Percentiles rank a stretch among this genome's conserved stretches.
Evolutionary conservation across 768 basidiomycete species (phyloP).

Genomic region (Amanita subjunquillea): DNA sequence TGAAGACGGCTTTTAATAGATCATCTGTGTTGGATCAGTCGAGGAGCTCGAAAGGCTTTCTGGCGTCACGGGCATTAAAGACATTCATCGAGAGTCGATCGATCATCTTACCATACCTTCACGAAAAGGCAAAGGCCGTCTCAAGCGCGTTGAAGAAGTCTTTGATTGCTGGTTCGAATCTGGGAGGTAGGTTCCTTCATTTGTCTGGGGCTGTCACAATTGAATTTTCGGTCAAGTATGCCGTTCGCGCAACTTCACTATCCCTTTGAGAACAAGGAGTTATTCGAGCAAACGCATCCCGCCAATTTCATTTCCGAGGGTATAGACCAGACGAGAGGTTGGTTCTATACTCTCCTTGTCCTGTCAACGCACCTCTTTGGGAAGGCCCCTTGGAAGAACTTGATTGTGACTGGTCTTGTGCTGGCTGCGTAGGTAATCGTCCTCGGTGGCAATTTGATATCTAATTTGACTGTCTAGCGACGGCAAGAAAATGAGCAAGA

Average conservation of each 20-base stretch:
- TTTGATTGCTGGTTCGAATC: conserved; percentile 99
- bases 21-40: conserved; percentile 82
- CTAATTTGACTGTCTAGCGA: conserved; percentile 39
- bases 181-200: conserved; percentile 57
- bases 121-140: conserved; percentile 69
- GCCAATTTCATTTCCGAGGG: conserved; percentile 98
- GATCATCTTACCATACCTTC: conserved; percentile 97
- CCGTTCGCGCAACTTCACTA: conserved; percentile 96
- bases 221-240: conserved; percentile 52
- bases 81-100: conserved; percentile 90
- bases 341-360: conserved; percentile 98
- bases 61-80: conserved; percentile 74
- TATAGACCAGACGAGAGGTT: conserved; percentile 97
- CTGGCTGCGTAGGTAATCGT: conserved; percentile 68
- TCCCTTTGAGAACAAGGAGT: conserved; percentile 93
- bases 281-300: conserved; percentile 79
- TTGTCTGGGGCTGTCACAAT: neutral
- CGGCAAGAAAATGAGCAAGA: conserved; percentile 99
- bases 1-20: conserved; percentile 25
- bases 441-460: neutral
- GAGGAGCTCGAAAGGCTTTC: conserved; percentile 80
- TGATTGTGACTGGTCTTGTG: conserved; percentile 93
- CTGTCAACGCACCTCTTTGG: conserved; percentile 93
- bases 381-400: conserved; percentile 93
- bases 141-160: conserved; percentile 92